These are phyloP conservation scores for Aspergillus sp. DNA, from an alignment of 2,329 filamentous ascomycete genomes.

Conservation along the genomic window DNA sequence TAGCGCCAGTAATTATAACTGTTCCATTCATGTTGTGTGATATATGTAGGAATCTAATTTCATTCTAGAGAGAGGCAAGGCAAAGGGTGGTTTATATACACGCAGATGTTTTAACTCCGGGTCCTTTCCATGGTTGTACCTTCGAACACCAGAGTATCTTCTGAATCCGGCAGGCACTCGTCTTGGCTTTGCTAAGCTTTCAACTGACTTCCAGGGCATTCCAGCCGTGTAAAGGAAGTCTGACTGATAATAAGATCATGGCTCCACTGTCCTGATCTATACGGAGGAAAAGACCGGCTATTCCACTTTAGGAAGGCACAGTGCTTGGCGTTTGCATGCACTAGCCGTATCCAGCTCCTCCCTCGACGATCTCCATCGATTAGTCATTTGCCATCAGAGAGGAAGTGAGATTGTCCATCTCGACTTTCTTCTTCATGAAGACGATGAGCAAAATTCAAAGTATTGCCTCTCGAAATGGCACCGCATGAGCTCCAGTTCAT, in stretches of 20 bases:
- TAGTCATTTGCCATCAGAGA: neutral
- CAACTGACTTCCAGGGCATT: neutral
- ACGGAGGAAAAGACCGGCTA: neutral
- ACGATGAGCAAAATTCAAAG: rapidly evolving
- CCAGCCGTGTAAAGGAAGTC: neutral
- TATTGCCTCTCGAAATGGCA: neutral
- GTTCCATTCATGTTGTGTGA: slow-evolving; percentile 20
- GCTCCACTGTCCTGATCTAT: no score
- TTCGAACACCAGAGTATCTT: neutral
- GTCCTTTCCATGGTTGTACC: neutral
- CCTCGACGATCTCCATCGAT: no score
- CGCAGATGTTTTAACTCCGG: no score
- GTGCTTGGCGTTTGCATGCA: neutral
- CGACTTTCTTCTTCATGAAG: neutral
- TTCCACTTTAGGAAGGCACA: slow-evolving; percentile 3
- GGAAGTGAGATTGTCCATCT: neutral
- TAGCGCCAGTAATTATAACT: slow-evolving; percentile 31
- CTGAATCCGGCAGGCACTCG: neutral
- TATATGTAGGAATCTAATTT: neutral
- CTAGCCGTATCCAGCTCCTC: neutral
- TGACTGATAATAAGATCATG: no score
- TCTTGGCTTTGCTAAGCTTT: neutral
- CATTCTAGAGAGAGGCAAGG: neutral
- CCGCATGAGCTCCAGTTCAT: slow-evolving; percentile 2
- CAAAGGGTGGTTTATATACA: neutral